These are phyloP conservation scores for Rhizopogon vesiculosus DNA, from an alignment of 768 basidiomycete species.

Conservation along the genomic window DNA sequence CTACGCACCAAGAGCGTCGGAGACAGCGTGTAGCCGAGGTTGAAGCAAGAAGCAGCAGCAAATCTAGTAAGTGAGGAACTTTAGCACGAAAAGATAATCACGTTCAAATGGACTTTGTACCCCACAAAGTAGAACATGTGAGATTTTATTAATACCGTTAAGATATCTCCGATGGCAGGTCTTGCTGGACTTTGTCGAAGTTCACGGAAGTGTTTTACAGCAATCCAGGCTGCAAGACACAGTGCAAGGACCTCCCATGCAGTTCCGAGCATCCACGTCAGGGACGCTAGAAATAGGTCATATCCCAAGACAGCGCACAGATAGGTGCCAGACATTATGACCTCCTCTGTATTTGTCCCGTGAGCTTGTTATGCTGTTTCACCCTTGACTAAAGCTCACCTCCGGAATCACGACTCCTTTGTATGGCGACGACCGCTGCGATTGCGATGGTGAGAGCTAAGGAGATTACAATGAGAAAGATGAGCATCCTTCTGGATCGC, in stretches of 20 bases:
- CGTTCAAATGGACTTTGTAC: neutral
- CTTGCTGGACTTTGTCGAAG: neutral
- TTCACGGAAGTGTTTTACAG: neutral
- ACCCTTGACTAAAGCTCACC: neutral
- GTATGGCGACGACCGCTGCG: neutral
- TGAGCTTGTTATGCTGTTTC: neutral
- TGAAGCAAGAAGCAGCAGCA: neutral
- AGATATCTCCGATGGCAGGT: neutral
- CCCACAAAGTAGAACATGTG: neutral
- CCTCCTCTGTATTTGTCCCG: neutral
- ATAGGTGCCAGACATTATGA: neutral
- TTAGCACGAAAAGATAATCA: neutral
- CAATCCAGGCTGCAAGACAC: neutral
- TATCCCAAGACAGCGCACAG: neutral
- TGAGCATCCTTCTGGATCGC: neutral
- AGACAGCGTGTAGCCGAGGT: neutral
- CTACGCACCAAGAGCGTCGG: neutral
- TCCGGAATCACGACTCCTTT: neutral
- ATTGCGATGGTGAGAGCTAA: neutral
- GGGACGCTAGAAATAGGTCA: neutral
- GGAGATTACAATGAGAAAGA: neutral
- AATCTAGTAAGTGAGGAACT: neutral
- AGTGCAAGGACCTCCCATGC: neutral
- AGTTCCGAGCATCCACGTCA: neutral
- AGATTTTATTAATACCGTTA: neutral